Evolutionary conservation across 1,284 basidiomycete species (phyloP).

Genomic region (Pseudozyma thailandica): DNA sequence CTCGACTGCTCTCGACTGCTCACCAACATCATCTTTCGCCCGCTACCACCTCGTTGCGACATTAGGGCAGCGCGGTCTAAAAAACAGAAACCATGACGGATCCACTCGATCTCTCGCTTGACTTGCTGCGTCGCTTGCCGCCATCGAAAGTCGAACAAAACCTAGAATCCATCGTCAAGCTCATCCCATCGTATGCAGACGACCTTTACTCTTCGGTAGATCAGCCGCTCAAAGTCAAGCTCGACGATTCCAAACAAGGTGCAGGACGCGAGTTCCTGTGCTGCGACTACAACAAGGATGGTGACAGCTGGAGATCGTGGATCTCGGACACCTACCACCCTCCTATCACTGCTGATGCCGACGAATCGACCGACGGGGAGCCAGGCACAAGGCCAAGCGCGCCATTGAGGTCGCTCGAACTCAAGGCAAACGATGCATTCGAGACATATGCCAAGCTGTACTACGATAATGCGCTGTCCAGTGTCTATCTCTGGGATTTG

Average conservation of each 20-base stretch:
- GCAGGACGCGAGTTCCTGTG: constrained; percentile 86
- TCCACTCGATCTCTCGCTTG: constrained; percentile 72
- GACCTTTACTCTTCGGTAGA: constrained; percentile 95
- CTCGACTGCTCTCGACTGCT: not conserved
- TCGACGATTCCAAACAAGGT: constrained; percentile 76
- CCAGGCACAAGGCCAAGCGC: constrained; percentile 79
- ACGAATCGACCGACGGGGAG: constrained; percentile 34
- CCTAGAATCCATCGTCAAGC: constrained; percentile 79
- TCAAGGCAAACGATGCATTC: constrained; percentile 93
- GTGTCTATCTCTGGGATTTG: constrained; percentile 97
- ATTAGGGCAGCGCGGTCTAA: too few relatives aligned
- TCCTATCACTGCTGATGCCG: constrained; percentile 72
- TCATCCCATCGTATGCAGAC: constrained; percentile 87
- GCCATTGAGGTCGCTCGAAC: constrained; percentile 88
- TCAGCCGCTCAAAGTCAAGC: constrained; percentile 85
- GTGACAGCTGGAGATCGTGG: constrained; percentile 92
- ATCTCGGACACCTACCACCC: constrained; percentile 94
- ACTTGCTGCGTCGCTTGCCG: constrained; percentile 93
- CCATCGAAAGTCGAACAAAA: constrained; percentile 91
- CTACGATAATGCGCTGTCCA: constrained; percentile 96
- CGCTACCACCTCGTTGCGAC: too few relatives aligned
- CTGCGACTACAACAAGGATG: constrained; percentile 97
- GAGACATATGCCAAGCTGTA: constrained; percentile 99
- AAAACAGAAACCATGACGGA: constrained; percentile 42
- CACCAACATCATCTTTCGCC: constrained; percentile 1